phyloP scores from a whole-genome alignment of 2,329 filamentous ascomycete genomes.

The Periconia digitata region DNA sequence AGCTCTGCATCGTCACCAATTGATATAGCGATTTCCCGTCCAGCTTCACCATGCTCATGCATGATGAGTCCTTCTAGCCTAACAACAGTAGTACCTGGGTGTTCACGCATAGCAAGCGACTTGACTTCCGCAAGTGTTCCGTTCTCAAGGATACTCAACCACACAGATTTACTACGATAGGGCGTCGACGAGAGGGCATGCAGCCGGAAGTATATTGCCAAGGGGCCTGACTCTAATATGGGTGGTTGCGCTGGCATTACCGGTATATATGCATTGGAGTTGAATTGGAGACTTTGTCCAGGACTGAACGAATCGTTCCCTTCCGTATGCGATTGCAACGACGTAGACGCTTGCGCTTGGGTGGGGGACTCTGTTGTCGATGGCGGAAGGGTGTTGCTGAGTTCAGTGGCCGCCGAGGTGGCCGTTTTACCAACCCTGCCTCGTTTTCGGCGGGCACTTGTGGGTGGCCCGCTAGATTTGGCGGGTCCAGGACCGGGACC shows the following conservation, averaged over 20 bases:
- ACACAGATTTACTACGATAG: conserved; percentile 53
- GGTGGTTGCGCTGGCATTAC: not conserved
- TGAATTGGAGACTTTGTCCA: conserved; percentile 4
- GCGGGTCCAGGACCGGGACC: conserved; percentile 49
- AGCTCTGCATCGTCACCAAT: conserved; percentile 74
- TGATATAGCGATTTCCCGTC: conserved; percentile 62
- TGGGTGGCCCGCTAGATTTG: conserved; percentile 7
- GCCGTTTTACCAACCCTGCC: conserved; percentile 11
- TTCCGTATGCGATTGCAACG: no score
- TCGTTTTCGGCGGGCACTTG: conserved; percentile 19
- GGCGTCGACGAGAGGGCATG: conserved; percentile 63
- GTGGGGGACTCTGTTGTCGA: no score
- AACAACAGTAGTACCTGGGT: conserved; percentile 60
- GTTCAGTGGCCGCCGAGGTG: conserved; percentile 48
- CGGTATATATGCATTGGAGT: conserved; percentile 1
- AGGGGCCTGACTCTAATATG: conserved; percentile 30
- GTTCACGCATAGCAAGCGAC: conserved; percentile 62
- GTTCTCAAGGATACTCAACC: conserved; percentile 65
- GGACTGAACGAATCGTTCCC: conserved; percentile 13
- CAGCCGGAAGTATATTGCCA: conserved; percentile 70
- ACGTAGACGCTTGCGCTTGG: conserved; percentile 10
- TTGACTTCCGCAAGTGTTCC: conserved; percentile 64
- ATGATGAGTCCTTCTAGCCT: conserved; percentile 68
- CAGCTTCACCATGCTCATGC: conserved; percentile 36
- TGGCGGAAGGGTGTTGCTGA: conserved; percentile 17